Evolutionary conservation across 306 rosid genomes (phyloP).

Genomic region (Rosa persica): DNA sequence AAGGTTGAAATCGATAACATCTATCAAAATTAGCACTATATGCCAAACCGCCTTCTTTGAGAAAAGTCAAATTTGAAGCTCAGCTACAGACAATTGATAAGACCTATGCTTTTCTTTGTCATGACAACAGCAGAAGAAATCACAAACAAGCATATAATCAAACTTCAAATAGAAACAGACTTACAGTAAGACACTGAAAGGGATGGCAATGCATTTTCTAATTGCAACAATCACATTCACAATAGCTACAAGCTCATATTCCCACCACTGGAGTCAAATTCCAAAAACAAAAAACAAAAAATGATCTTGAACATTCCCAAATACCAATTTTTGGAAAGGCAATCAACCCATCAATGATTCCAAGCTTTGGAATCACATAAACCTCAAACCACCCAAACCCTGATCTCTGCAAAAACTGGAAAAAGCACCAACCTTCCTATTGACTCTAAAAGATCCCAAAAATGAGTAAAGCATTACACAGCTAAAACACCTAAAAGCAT

Average conservation of each 20-base stretch:
- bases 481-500: constrained; percentile 30
- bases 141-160: constrained; percentile 27
- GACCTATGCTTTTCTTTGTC: constrained; percentile 14
- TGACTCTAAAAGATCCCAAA: constrained; percentile 42
- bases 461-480: constrained; percentile 41
- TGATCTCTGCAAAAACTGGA: constrained; percentile 31
- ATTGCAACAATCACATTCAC: background rate
- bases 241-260: background rate
- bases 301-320: constrained; percentile 38
- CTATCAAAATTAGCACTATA: background rate
- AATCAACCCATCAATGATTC: constrained; percentile 35
- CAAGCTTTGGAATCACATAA: constrained; percentile 36
- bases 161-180: constrained; percentile 1
- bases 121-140: constrained; percentile 17
- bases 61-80: background rate
- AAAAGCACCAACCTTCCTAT: constrained; percentile 21
- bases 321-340: constrained; percentile 38
- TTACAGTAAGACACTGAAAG: background rate
- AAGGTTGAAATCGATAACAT: background rate
- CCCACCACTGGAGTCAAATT: background rate
- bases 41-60: background rate
- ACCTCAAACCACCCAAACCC: constrained; percentile 21
- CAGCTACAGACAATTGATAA: constrained; percentile 4
- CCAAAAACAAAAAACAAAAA: background rate
- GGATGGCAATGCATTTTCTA: constrained; percentile 12